These are phyloP conservation scores for Lichtheimia ornata DNA, from an alignment of 371 early-diverging fungal genomes.

Conservation along the genomic window DNA sequence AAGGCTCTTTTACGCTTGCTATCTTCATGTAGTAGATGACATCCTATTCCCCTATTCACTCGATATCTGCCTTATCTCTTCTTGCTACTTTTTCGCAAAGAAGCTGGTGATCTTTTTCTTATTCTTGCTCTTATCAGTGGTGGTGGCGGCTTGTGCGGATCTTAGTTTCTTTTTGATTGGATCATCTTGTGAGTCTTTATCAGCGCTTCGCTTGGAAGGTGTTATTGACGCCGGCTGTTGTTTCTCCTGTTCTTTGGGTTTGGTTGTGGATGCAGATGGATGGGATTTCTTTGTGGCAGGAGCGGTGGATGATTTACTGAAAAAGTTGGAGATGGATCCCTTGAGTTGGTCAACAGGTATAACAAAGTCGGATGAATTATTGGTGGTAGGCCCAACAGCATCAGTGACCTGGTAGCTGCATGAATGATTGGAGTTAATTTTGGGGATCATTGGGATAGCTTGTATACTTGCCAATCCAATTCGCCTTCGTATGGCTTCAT, in stretches of 20 bases:
- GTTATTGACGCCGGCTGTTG: not conserved
- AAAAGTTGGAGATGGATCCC: slow-evolving; percentile 35
- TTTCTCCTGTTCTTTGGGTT: slow-evolving; percentile 2
- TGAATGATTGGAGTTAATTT: slow-evolving; percentile 13
- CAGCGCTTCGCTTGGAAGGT: not conserved
- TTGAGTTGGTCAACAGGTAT: slow-evolving; percentile 35
- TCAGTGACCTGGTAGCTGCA: slow-evolving; percentile 44
- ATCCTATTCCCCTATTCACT: not conserved
- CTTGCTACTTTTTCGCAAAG: slow-evolving; percentile 4
- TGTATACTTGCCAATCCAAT: slow-evolving; percentile 37
- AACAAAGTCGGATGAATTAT: slow-evolving; percentile 48
- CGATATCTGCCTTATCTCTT: too few species aligned
- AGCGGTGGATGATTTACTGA: slow-evolving; percentile 15
- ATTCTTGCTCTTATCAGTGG: not conserved
- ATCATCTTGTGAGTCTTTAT: too few species aligned
- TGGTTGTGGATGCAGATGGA: not conserved
- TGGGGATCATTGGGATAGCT: not conserved
- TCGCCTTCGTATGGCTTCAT: slow-evolving; percentile 58
- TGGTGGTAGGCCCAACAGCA: slow-evolving; percentile 36
- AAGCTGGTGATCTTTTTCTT: slow-evolving; percentile 10
- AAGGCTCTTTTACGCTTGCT: slow-evolving; percentile 47
- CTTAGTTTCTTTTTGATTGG: too few species aligned
- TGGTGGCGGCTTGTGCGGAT: not conserved
- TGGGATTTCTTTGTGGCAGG: not conserved
- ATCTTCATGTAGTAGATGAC: slow-evolving; percentile 33